phyloP scores from a whole-genome alignment of 495 filamentous ascomycete genomes.

The Penicillium maclennaniae region DNA sequence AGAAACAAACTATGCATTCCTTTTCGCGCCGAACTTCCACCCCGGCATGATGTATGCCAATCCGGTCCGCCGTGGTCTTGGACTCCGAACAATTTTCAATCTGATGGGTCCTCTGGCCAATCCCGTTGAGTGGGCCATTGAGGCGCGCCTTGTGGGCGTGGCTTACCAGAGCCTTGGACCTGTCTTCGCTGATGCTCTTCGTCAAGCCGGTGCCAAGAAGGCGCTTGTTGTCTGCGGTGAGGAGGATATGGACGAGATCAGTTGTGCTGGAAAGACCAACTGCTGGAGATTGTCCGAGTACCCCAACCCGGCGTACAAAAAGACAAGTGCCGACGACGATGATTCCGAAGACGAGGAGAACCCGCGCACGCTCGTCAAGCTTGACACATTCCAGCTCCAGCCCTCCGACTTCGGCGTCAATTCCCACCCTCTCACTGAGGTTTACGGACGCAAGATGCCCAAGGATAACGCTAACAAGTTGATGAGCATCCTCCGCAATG shows the following conservation, averaged over 20 bases:
- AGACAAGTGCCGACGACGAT: constrained; percentile 24
- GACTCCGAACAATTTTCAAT: constrained; percentile 95
- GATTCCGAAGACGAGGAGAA: constrained; percentile 37
- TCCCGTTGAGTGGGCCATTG: constrained; percentile 72
- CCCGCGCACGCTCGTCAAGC: constrained; percentile 46
- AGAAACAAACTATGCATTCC: constrained; percentile 83
- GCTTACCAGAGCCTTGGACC: constrained; percentile 80
- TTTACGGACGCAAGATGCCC: constrained; percentile 80
- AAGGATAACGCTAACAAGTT: constrained; percentile 82
- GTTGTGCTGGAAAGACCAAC: constrained; percentile 76
- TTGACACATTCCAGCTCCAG: constrained; percentile 70
- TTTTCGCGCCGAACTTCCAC: constrained; percentile 96
- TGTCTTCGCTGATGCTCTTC: constrained; percentile 81
- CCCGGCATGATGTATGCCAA: constrained; percentile 86
- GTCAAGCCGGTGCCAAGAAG: constrained; percentile 70
- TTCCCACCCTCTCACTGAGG: constrained; percentile 66
- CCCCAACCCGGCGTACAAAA: constrained; percentile 40
- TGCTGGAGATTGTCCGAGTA: constrained; percentile 77
- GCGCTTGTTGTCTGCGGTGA: constrained; percentile 89
- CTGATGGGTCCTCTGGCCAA: constrained; percentile 89
- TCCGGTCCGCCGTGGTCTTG: constrained; percentile 74
- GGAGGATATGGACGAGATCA: constrained; percentile 94
- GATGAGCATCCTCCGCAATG: constrained; percentile 66
- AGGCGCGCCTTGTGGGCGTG: constrained; percentile 88
- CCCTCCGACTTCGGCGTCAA: constrained; percentile 83